Evolutionary conservation across 495 filamentous ascomycete species (phyloP).

Genomic region (Friedmanniomyces endolithicus): DNA sequence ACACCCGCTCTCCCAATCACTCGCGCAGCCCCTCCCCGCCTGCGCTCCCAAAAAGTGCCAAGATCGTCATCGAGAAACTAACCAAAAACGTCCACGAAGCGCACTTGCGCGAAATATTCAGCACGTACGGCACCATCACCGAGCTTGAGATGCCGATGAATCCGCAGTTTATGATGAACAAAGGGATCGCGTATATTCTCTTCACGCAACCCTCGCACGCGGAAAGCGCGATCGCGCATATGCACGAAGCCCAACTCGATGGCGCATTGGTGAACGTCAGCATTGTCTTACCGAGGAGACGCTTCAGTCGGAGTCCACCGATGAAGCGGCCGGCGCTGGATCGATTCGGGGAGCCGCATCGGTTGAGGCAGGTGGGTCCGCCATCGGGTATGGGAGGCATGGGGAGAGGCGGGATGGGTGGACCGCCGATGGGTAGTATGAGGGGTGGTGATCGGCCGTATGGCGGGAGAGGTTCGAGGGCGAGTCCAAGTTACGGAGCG

Average conservation of each 20-base stretch:
- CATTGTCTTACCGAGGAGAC: slow-evolving; percentile 76
- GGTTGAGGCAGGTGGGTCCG: slow-evolving; percentile 1
- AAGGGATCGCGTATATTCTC: slow-evolving; percentile 87
- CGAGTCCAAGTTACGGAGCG: slow-evolving; percentile 11
- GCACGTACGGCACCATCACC: slow-evolving; percentile 71
- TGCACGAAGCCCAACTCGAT: slow-evolving; percentile 96
- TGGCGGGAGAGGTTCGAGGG: slow-evolving; percentile 24
- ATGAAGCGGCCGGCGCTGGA: slow-evolving; percentile 11
- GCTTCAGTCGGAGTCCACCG: slow-evolving; percentile 31
- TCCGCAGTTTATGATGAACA: slow-evolving; percentile 73
- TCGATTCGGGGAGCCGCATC: slow-evolving; percentile 13
- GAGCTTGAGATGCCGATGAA: slow-evolving; percentile 85
- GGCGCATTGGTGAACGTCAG: slow-evolving; percentile 80
- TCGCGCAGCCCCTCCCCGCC: slow-evolving; percentile 8
- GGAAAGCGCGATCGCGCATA: slow-evolving; percentile 81
- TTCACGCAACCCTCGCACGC: slow-evolving; percentile 68
- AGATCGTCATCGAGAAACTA: slow-evolving; percentile 94
- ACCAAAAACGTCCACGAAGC: slow-evolving; percentile 87
- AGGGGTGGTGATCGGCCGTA: slow-evolving; percentile 17
- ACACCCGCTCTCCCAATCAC: slow-evolving; percentile 27
- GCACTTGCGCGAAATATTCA: slow-evolving; percentile 87
- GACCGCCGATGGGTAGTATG: slow-evolving; percentile 16
- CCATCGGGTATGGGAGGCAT: background rate
- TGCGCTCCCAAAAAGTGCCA: slow-evolving; percentile 8
- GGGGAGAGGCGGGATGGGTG: slow-evolving; percentile 5